Evolutionary conservation across 2,329 filamentous ascomycete genomes (phyloP).

Genomic region (Plectosphaerella cucumerina): DNA sequence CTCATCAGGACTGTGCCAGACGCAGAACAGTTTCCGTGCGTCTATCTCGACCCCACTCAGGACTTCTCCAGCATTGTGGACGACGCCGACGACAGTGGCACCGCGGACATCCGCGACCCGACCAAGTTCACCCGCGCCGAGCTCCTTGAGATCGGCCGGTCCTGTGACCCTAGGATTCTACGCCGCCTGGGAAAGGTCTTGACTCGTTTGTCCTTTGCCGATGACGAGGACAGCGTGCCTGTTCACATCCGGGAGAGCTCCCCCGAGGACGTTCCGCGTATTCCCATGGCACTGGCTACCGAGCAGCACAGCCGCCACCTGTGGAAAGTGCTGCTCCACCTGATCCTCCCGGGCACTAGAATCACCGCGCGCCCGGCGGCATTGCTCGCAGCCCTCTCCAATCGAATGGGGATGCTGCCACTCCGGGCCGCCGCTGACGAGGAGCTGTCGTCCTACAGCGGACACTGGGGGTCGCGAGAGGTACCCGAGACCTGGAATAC

Average conservation of each 20-base stretch:
- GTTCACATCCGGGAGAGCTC: slow-evolving; percentile 31
- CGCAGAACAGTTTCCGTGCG: slow-evolving; percentile 37
- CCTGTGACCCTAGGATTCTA: slow-evolving; percentile 43
- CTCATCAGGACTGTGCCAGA: slow-evolving; percentile 30
- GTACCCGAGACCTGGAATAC: slow-evolving; percentile 46
- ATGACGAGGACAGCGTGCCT: slow-evolving; percentile 34
- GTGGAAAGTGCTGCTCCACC: slow-evolving; percentile 44
- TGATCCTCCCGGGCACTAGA: slow-evolving; percentile 43
- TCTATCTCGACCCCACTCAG: slow-evolving; percentile 45
- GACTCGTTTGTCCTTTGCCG: slow-evolving; percentile 39
- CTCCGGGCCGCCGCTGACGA: slow-evolving; percentile 33
- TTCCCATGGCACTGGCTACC: slow-evolving; percentile 37
- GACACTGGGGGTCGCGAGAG: slow-evolving; percentile 42
- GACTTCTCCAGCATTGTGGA: slow-evolving; percentile 21
- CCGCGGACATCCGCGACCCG: slow-evolving; percentile 17
- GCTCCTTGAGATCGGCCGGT: slow-evolving; percentile 46
- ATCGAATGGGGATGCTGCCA: slow-evolving; percentile 42
- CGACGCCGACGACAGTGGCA: slow-evolving; percentile 15
- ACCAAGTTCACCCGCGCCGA: slow-evolving; percentile 38
- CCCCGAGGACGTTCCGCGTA: slow-evolving; percentile 29
- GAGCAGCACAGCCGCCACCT: slow-evolving; percentile 31
- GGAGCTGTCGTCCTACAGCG: slow-evolving; percentile 34
- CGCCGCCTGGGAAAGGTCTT: slow-evolving; percentile 42
- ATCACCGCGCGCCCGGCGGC: slow-evolving; percentile 38
- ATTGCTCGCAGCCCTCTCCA: slow-evolving; percentile 40